phyloP scores from a whole-genome alignment of 129 eudicot species.

The Erigeron canadensis region DNA sequence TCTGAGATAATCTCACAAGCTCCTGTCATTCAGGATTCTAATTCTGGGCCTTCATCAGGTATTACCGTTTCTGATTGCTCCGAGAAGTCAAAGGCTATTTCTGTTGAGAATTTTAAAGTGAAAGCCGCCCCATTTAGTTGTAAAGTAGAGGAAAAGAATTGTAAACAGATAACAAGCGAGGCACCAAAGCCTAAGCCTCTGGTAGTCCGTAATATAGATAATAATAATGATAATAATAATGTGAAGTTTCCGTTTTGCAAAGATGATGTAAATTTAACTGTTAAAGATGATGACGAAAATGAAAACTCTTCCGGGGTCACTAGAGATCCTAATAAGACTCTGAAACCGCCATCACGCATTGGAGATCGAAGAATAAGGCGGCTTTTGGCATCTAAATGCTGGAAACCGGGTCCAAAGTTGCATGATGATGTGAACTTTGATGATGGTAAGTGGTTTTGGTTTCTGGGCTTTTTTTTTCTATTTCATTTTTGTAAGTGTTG shows the following conservation, averaged over 20 bases:
- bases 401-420: constrained; percentile 52
- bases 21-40: constrained; percentile 44
- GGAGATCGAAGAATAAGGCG: constrained; percentile 72
- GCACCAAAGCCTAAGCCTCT: constrained; percentile 58
- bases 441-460: constrained; percentile 52
- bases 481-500: not conserved
- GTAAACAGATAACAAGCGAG: constrained; percentile 47
- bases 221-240: constrained; percentile 40
- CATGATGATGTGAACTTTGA: constrained; percentile 41
- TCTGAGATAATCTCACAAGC: constrained; percentile 64
- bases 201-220: constrained; percentile 42
- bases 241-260: constrained; percentile 44
- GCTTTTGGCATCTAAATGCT: constrained; percentile 61
- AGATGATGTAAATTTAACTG: constrained; percentile 75
- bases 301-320: constrained; percentile 76
- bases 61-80: constrained; percentile 57
- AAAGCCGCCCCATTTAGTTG: constrained; percentile 40
- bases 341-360: constrained; percentile 50
- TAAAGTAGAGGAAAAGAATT: constrained; percentile 45
- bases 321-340: constrained; percentile 51
- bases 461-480: not conserved
- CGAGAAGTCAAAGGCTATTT: constrained; percentile 41
- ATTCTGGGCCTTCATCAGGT: constrained; percentile 57
- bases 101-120: constrained; percentile 39
- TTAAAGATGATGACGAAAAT: constrained; percentile 97